These are phyloP conservation scores for Syzygium malaccense DNA, from an alignment of 441 rosid genomes.

Conservation along the genomic window DNA sequence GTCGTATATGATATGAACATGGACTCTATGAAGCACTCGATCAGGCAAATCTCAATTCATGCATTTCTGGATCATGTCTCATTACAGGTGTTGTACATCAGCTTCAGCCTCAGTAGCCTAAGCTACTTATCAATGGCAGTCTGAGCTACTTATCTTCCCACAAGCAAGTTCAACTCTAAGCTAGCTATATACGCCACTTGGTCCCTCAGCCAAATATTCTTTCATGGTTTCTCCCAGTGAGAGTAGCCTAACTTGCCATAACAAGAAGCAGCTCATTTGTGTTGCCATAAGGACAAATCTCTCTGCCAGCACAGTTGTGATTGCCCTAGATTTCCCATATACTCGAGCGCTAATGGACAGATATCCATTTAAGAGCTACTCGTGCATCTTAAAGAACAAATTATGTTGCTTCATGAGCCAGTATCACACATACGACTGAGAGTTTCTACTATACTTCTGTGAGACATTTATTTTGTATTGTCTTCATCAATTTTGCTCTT, in stretches of 20 bases:
- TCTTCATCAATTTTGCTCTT: too few relatives aligned
- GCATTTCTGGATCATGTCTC: background rate
- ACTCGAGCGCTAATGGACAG: background rate
- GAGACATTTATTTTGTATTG: too few relatives aligned
- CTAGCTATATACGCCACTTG: background rate
- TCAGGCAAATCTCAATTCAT: too few relatives aligned
- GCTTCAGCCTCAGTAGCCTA: background rate
- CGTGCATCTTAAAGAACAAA: background rate
- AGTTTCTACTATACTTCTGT: too few relatives aligned
- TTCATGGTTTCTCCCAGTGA: rapidly evolving
- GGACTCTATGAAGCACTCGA: too few relatives aligned
- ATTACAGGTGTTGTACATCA: background rate
- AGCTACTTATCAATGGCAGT: background rate
- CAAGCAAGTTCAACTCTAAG: background rate
- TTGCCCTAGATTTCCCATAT: background rate
- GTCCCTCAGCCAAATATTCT: background rate
- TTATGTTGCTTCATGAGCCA: too few relatives aligned
- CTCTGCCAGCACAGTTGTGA: background rate
- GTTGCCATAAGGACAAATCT: background rate
- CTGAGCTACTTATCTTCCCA: too few relatives aligned
- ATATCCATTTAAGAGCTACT: background rate
- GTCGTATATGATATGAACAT: too few relatives aligned
- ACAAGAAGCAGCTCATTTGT: background rate
- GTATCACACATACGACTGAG: too few relatives aligned
- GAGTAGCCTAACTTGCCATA: background rate